Percentiles rank a stretch among this genome's conserved stretches.
phyloP scores from a whole-genome alignment of 495 filamentous ascomycete species.

The Copromyces sp. region DNA sequence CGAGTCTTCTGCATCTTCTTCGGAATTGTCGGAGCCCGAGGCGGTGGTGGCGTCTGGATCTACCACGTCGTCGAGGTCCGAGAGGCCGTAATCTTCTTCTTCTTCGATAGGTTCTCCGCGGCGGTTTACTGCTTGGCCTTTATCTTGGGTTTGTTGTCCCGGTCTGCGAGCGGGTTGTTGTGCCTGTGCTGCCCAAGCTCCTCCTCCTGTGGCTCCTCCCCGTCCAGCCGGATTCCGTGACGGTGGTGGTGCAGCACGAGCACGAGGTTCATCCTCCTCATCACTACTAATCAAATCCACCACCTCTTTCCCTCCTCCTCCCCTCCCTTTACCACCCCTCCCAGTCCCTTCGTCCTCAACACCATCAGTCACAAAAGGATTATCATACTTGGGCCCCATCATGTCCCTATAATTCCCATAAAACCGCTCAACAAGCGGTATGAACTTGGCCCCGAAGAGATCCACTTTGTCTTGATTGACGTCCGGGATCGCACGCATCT shows the following conservation, averaged over 20 bases:
- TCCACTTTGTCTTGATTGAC: constrained; percentile 62
- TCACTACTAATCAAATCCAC: not conserved
- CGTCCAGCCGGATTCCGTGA: not conserved
- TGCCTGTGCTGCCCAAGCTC: not conserved
- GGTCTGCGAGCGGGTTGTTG: not conserved
- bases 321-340: not conserved
- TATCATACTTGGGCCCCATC: constrained; percentile 21
- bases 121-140: not conserved
- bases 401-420: constrained; percentile 50
- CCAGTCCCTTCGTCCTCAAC: not conserved
- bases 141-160: not conserved
- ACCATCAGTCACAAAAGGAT: not conserved
- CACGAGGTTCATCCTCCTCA: not conserved
- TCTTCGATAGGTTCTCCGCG: constrained; percentile 18
- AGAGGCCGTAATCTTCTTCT: constrained; percentile 44
- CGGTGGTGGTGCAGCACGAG: not conserved
- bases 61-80: constrained; percentile 31
- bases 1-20: constrained; percentile 19
- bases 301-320: not conserved
- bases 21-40: constrained; percentile 11
- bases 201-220: not conserved
- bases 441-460: constrained; percentile 56
- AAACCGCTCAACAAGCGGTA: constrained; percentile 51
- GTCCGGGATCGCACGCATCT: constrained; percentile 57
- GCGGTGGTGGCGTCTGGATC: constrained; percentile 35